Base-by-base conservation (phyloP, 345 rosid species). In the Cardamine occulta region DNA sequence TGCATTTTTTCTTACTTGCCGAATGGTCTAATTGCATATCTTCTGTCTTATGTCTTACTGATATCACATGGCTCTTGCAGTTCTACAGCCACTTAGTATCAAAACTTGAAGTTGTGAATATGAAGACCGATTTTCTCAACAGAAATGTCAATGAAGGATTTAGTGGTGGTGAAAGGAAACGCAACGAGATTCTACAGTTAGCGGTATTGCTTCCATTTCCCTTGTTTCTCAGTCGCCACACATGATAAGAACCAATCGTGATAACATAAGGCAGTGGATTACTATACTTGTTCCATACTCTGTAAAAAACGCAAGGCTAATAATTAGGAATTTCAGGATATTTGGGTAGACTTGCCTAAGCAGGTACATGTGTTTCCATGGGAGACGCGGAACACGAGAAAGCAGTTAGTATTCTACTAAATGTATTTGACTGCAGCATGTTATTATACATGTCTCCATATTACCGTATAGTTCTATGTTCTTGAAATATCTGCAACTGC, bases 121-220 rank as follows among this genome's bases (percentile, higher is more conserved):
- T 93, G 96, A 89, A 89, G 85, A 88, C 78, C 0, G 98, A 92
- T 82, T 95, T 90, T 79, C 91, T 95, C 29, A 88, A 91, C 78
- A 84, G 99, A 84, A 95, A 95, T 82, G 99, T 96, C 35, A 93
- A 96, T 83, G 99, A 91, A 87, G 99, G 99, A 26, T 95, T 95
- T 74, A 95, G 99, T 68, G 98, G 99, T 13, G 99, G 98, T 68
- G 98, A 96, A 85, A 93, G 85, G 82, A 96, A 96, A 76, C 97
- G 94, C 68, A 96, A 96, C 31, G 99, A 96, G 81, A 93, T 93
- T 75, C 81, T 91, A 35, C 98, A 96, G 76, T 96, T 96, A 35
- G 97, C 97, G 86, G 98, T 93, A 87, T 47, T 65, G 29, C 24
- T 73, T 14, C 24, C 3, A 9, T n/a, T 62, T 8, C 69, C 29